Conservation (phyloP, 2,329 filamentous ascomycete species). For the Pyrenophora tritici-repentis region DNA sequence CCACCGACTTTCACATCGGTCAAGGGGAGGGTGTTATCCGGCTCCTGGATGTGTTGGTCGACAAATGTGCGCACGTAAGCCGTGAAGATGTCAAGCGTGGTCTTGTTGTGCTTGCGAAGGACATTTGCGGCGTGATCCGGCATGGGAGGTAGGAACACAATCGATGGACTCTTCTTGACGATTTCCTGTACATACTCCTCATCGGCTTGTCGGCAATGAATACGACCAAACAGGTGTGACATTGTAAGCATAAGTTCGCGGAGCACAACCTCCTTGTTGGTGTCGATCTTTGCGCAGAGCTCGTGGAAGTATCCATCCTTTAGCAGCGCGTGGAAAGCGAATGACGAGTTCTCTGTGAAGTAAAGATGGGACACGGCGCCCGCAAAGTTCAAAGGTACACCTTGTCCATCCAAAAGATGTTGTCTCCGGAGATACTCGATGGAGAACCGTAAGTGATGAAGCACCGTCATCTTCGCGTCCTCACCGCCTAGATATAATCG, state of each 20-base stretch:
- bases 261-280: conserved; percentile 56
- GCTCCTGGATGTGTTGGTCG: conserved; percentile 62
- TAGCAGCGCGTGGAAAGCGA: conserved; percentile 76
- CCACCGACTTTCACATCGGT: conserved; percentile 57
- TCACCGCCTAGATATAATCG: conserved; percentile 72
- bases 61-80: conserved; percentile 72
- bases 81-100: conserved; percentile 69
- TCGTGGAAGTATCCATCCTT: conserved; percentile 71
- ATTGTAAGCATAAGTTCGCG: conserved; percentile 70
- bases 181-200: conserved; percentile 54
- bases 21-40: conserved; percentile 64
- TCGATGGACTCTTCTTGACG: conserved; percentile 63
- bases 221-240: conserved; percentile 71
- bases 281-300: conserved; percentile 63
- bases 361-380: conserved; percentile 73
- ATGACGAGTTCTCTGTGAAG: conserved; percentile 74
- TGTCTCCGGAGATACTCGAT: conserved; percentile 78
- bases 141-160: conserved; percentile 68
- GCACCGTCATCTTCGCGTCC: conserved; percentile 68
- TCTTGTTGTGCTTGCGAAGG: conserved; percentile 65
- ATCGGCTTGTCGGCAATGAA: conserved; percentile 55
- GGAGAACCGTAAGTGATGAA: conserved; percentile 79
- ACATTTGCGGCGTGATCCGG: conserved; percentile 62
- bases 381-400: conserved; percentile 73
- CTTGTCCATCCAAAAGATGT: conserved; percentile 64